Evolutionary conservation across 305 asterid genomes (phyloP), one percentile per base, ranked within the genome.

Genomic region (Petunia hybrid): DNA sequence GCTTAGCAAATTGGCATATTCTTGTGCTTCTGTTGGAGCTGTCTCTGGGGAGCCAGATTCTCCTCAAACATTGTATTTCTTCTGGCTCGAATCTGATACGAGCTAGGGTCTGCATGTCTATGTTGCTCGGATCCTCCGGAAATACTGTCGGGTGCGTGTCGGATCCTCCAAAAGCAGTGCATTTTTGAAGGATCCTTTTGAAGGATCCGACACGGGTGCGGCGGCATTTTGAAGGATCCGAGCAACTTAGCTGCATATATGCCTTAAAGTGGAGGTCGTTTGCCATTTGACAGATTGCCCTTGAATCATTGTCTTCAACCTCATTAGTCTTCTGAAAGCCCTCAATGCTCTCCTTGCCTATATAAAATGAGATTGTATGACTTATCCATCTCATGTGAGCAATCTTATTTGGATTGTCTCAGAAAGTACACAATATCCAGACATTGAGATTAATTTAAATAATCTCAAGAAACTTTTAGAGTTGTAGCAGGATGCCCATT

Each of bases 321-420:
- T 90, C 83, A 85, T 94, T 64, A 93, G 89, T 77, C 98, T 98
- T 87, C 90, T 91, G 84, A 96, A 64, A 36, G 98, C 98, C 83
- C 89, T 89, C 87, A 92, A 87, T 35, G 94, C 97, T 85, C 97
- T 92, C 89, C 97, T 89, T 42, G 98, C 97, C 99, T 96, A 74
- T 82, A 84, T 38, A 6, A 71, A 57, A 43, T 74, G 31, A 22
- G 31, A 22, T 22, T 22, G 31, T 51, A 51, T 51, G 12, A 9
- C 57, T 0, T 51, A 51, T 2, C 12, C 57, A 51, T 51, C n/a
- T 51, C 57, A 51, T 9, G 57, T 51, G 12, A 51, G n/a, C 57
- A 8, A 51, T 9, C 12, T 48, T 48, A 48, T 8, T 8, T 8
- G 14, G 31, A 22, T 22, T 22, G 31, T 22, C 31, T 0, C 31